Evolutionary conservation across 2,329 filamentous ascomycete species (phyloP), one percentile per base, ranked within the genome.

Genomic region (Apiospora pterosperma): DNA sequence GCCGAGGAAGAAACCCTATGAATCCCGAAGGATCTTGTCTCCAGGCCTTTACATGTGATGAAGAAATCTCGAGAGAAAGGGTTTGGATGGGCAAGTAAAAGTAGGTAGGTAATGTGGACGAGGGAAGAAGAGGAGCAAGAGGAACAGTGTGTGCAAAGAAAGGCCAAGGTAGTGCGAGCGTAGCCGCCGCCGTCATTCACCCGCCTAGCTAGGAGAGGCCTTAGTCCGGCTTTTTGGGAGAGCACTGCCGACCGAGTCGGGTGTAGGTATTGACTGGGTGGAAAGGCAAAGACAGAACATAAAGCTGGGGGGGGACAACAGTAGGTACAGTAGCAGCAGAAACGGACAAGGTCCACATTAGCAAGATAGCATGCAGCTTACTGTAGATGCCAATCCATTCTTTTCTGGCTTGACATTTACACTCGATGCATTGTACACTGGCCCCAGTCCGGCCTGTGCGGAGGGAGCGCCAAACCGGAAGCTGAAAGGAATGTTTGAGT

Each of bases 161-260:
- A 55, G 48, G 48, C 48, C 31, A 55, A 55, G 25, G 48, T 34
- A 55, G 48, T 55, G 48, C 48, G 48, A 55, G 48, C 34, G 48
- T 55, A 55, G 48, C 48, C 48, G 48, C 48, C 48, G 28, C 48
- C 48, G 48, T 55, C 48, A 34, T 55, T 55, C 48, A 55, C 48
- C 48, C 48, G 48, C 28, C 28, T 55, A 55, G 48, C 48, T 55
- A 34, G 34, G 48, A 55, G 48, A 55, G 28, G 48, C 28, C 48
- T 55, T 34, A 55, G 48, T 55, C 28, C 25, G 28, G 28, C 14
- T 41, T 16, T 55, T 55, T 55, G 31, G n/a, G 16, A 8, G 19
- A 55, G 28, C 25, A 55, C 28, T 55, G 48, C 48, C 48, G 48
- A 55, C 34, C 28, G 48, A 55, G 25, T 55, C 48, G 28, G 48